Conservation (phyloP, 176 grass and related monocot species). For the Oryza rufipogon region DNA sequence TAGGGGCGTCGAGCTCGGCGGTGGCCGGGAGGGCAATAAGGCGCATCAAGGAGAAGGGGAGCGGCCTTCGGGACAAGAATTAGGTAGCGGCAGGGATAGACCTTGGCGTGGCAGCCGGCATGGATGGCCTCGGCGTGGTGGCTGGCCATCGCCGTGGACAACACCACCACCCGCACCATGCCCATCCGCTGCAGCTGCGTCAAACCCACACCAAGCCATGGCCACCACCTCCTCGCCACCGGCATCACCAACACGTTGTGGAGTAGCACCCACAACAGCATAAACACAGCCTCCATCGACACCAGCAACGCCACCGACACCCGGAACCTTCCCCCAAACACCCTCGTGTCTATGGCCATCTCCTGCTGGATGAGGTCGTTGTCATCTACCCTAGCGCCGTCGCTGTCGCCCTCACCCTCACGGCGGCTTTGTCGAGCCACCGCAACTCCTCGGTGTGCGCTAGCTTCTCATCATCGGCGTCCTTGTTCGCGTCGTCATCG, state of each 20-base stretch:
- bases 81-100: no score
- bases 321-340: constrained; percentile 37
- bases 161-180: constrained; percentile 61
- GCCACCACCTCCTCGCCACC: constrained; percentile 31
- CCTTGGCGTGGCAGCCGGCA: no score
- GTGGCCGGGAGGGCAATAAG: no score
- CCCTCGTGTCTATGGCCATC: constrained; percentile 55
- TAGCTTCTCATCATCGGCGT: constrained; percentile 27
- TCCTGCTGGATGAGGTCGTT: constrained; percentile 82
- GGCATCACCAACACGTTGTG: constrained; percentile 57
- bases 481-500: no score
- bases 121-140: no score
- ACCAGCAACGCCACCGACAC: constrained; percentile 57
- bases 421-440: constrained; percentile 67
- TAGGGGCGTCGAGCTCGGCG: no score
- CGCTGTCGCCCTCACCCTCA: background rate
- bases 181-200: constrained; percentile 82
- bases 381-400: constrained; percentile 61
- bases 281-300: constrained; percentile 57
- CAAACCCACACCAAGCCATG: constrained; percentile 11
- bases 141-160: constrained; percentile 47
- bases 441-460: constrained; percentile 53
- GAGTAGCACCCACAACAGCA: constrained; percentile 62
- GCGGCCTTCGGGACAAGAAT: no score
- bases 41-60: no score